Base-by-base conservation (phyloP, 169 alveolate genomes). In the Plasmodium vinckei region DNA sequence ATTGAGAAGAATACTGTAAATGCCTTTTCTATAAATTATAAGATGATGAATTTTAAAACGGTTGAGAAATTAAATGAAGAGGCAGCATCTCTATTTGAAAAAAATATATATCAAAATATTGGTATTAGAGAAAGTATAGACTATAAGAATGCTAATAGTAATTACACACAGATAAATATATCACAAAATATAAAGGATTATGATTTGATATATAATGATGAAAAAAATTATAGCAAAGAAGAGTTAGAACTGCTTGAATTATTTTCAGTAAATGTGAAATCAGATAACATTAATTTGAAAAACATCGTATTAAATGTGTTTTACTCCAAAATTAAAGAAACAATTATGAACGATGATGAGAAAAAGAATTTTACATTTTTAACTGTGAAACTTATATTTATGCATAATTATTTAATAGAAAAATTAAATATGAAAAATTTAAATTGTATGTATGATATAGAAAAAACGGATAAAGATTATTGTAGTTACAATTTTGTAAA, bases 371-470 rank as follows among this genome's bases (percentile, higher is more conserved):
- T 63, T 5, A 49, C 53, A 39, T 79, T 79, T 79, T 33, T 65
- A 1, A 33, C 21, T 23, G 33, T 79, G 71, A 79, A 65, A 59
- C 77, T 79, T 17, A 57, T 79, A 27, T 79, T 79, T 67, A n/a
- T 79, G 71, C 89, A 79, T 47, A 79, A 79, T 79, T 79, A 79
- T 79, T 61, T 79, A 67, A 65, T 79, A 13, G 89, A 79, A 79
- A 79, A 79, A 21, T 65, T 79, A 57, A 79, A 79, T 61, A 79
- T 79, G 89, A 65, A 47, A 67, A 79, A 79, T 56, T 56, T 79
- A 33, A 33, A 33, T 33, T 79, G 89, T 53, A 17, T 65, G 46
- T 49, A 44, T 49, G 73, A 73, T 61, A 33, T 15, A n/a, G 51
- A 46, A n/a, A 69, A 69, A 23, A 12, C 1, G 68, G 21, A 46